These are phyloP conservation scores for Groenewaldozyma sp. DNA, from an alignment of 1,139 yeast species.

Conservation along the genomic window DNA sequence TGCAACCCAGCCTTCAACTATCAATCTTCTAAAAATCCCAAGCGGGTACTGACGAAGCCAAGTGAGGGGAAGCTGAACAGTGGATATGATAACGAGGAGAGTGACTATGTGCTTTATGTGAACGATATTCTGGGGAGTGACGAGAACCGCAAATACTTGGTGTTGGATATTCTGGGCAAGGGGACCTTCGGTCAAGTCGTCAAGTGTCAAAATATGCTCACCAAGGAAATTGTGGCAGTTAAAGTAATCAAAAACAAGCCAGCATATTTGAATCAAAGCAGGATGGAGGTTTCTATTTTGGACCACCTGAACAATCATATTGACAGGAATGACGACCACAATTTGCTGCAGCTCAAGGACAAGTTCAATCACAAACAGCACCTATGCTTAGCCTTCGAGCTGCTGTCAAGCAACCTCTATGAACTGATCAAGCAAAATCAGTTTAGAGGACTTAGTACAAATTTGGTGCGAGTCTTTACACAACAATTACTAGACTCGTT, in stretches of 20 bases:
- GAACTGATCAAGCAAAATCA: constrained; percentile 90
- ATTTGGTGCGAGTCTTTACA: constrained; percentile 67
- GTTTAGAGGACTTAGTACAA: constrained; percentile 81
- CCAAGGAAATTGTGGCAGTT: constrained; percentile 87
- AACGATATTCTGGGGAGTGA: constrained; percentile 87
- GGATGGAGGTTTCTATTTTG: constrained; percentile 80
- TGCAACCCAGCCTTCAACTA: constrained; percentile 87
- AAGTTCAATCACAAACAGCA: constrained; percentile 90
- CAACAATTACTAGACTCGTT: constrained; percentile 75
- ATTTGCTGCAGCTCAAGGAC: constrained; percentile 71
- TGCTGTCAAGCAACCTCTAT: constrained; percentile 78
- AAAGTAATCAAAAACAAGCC: constrained; percentile 90
- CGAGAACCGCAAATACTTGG: constrained; percentile 77
- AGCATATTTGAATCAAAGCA: constrained; percentile 83
- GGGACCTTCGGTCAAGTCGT: constrained; percentile 99
- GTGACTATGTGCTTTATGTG: constrained; percentile 87
- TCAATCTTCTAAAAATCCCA: constrained; percentile 78
- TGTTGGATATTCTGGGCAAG: constrained; percentile 83
- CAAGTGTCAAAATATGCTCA: constrained; percentile 84
- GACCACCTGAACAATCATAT: constrained; percentile 72
- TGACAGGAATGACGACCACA: constrained; percentile 59
- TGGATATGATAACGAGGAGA: constrained; percentile 81
- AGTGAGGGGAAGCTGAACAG: constrained; percentile 72
- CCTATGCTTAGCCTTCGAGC: constrained; percentile 83
- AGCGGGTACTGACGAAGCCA: constrained; percentile 87